phyloP scores from a whole-genome alignment of 768 basidiomycete genomes.

The Pulveroboletus ravenelii region DNA sequence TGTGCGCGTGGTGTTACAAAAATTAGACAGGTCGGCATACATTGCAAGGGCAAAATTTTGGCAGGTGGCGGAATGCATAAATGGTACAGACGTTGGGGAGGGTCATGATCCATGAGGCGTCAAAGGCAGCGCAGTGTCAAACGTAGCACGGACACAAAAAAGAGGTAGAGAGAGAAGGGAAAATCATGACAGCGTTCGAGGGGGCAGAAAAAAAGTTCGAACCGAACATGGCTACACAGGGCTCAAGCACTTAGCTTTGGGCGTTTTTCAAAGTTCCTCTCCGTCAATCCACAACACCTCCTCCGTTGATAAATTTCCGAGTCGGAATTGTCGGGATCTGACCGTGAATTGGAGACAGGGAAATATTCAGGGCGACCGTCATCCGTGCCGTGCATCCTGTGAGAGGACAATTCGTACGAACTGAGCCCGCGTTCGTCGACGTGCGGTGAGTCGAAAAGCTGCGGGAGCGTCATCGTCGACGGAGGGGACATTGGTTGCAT shows the following conservation, averaged over 20 bases:
- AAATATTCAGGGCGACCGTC: slow-evolving; percentile 31
- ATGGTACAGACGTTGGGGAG: slow-evolving; percentile 22
- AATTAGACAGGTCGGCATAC: slow-evolving; percentile 31
- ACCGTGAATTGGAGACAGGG: slow-evolving; percentile 33
- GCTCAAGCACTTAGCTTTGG: slow-evolving; percentile 27
- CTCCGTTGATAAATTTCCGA: slow-evolving; percentile 23
- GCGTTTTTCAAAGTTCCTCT: slow-evolving; percentile 24
- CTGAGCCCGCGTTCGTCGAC: slow-evolving; percentile 22
- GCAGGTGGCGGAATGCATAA: slow-evolving; percentile 22
- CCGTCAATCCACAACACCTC: slow-evolving; percentile 15
- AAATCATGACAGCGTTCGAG: not conserved
- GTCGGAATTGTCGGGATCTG: slow-evolving; percentile 30
- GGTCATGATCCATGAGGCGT: slow-evolving; percentile 20
- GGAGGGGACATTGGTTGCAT: slow-evolving; percentile 31
- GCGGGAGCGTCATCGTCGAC: slow-evolving; percentile 25
- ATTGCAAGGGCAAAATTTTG: slow-evolving; percentile 13
- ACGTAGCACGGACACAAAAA: slow-evolving; percentile 1
- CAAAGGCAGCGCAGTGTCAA: slow-evolving; percentile 16
- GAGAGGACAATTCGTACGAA: slow-evolving; percentile 26
- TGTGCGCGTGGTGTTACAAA: slow-evolving; percentile 26
- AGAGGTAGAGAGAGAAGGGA: too few species aligned
- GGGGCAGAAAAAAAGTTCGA: slow-evolving; percentile 1
- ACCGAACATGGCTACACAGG: slow-evolving; percentile 3
- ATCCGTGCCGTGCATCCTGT: slow-evolving; percentile 15
- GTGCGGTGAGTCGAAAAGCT: slow-evolving; percentile 23